Evolutionary conservation across 2,329 filamentous ascomycete genomes (phyloP).

Genomic region (Neofusicoccum sp.): DNA sequence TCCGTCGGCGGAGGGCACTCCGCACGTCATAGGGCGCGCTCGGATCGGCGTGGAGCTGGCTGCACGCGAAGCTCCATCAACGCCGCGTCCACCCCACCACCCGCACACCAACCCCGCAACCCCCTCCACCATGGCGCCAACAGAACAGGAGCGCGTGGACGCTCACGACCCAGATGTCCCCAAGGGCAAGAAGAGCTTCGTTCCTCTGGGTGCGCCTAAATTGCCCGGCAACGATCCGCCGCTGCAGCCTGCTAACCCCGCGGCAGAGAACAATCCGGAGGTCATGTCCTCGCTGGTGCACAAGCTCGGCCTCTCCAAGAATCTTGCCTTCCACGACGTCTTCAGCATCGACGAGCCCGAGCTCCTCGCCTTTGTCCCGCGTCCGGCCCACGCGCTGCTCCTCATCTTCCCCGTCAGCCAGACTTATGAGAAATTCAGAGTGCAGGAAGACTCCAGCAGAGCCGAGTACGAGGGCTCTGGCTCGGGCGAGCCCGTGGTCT

Average conservation of each 20-base stretch:
- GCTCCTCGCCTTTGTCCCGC: constrained; percentile 50
- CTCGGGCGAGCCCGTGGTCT: constrained; percentile 52
- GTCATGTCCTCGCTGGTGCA: constrained; percentile 52
- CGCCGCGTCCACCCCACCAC: neutral
- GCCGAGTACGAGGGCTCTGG: constrained; percentile 48
- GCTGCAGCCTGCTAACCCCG: neutral
- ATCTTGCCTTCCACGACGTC: constrained; percentile 54
- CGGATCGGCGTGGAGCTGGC: constrained; percentile 1
- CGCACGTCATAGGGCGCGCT: constrained; percentile 15
- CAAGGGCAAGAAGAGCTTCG: constrained; percentile 35
- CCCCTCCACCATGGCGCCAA: constrained; percentile 28
- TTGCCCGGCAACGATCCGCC: too few relatives aligned
- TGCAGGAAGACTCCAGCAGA: constrained; percentile 41
- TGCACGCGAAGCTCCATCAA: constrained; percentile 7
- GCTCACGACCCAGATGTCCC: constrained; percentile 26
- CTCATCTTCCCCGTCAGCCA: constrained; percentile 50
- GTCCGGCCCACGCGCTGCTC: constrained; percentile 54
- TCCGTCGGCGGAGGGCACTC: neutral
- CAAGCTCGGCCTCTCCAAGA: constrained; percentile 47
- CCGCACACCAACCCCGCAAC: neutral
- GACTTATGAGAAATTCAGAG: constrained; percentile 42
- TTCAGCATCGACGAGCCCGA: constrained; percentile 53
- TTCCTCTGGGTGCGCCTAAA: constrained; percentile 33
- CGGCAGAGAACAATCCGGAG: constrained; percentile 54
- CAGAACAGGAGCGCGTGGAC: constrained; percentile 19